phyloP scores from a whole-genome alignment of 305 asterid genomes.

The Plantago coronopus region DNA sequence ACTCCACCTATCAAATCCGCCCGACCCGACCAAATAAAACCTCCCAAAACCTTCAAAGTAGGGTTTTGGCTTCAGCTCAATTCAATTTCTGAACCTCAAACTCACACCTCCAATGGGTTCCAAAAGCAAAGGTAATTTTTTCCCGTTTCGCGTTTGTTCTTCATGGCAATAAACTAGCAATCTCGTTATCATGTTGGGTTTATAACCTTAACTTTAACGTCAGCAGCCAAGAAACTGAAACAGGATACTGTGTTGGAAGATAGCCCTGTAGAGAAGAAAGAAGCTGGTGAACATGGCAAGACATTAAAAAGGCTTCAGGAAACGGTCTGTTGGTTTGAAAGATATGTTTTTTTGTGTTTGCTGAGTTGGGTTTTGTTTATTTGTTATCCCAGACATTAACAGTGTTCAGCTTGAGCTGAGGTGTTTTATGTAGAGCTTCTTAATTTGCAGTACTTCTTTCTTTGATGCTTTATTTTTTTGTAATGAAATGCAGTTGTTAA shows the following conservation, averaged over 20 bases:
- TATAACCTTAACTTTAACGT: constrained; percentile 14
- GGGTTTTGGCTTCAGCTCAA: no score
- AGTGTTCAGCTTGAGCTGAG: background rate
- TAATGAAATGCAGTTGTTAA: no score
- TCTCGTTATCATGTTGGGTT: background rate
- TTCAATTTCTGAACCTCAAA: no score
- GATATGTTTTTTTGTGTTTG: background rate
- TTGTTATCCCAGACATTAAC: background rate
- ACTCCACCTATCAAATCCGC: no score
- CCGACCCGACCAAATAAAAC: no score
- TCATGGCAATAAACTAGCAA: background rate
- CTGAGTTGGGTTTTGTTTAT: background rate
- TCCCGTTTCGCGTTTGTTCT: background rate
- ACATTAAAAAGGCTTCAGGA: constrained; percentile 53
- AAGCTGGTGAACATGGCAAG: constrained; percentile 44
- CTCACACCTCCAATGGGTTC: constrained; percentile 25
- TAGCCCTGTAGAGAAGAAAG: constrained; percentile 31
- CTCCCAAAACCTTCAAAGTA: no score
- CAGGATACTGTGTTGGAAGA: constrained; percentile 1
- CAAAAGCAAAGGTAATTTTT: constrained; percentile 20
- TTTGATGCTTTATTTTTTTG: no score
- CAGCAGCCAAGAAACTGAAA: constrained; percentile 29
- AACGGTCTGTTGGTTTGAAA: constrained; percentile 31
- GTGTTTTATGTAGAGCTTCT: background rate
- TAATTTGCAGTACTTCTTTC: no score